These are phyloP conservation scores for Ophiocytium majus DNA, from an alignment of 352 stramenopile species.

Conservation along the genomic window DNA sequence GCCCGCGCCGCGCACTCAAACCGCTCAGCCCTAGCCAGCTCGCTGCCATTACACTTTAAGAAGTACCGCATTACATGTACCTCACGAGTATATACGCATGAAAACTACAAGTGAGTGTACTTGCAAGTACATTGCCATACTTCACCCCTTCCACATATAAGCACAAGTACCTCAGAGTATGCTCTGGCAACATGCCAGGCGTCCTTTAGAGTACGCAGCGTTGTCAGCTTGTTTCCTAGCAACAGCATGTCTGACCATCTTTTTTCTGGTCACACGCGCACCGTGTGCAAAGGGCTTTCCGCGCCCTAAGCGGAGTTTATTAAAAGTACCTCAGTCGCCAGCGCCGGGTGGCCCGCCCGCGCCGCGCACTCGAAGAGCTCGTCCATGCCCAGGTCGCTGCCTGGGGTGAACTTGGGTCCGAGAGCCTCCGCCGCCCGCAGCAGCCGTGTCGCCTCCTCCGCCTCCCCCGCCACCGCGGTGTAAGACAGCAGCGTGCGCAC, in stretches of 20 bases:
- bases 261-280: too few species aligned
- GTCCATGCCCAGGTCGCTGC: neutral
- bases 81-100: too few species aligned
- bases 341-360: neutral
- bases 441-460: neutral
- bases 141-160: neutral
- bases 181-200: too few species aligned
- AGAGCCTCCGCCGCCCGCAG: neutral
- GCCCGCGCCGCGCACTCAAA: neutral
- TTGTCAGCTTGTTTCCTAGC: too few species aligned
- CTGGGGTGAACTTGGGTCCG: neutral
- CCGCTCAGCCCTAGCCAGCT: neutral
- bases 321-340: slow-evolving; percentile 10
- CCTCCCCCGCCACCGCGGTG: neutral
- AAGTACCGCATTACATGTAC: too few species aligned
- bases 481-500: neutral
- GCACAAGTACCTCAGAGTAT: neutral
- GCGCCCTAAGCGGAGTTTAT: too few species aligned
- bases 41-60: too few species aligned
- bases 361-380: slow-evolving; percentile 1
- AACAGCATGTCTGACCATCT: neutral
- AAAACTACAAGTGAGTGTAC: too few species aligned
- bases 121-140: too few species aligned
- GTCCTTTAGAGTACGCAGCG: too few species aligned
- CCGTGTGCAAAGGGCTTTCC: too few species aligned